phyloP scores from a whole-genome alignment of 192 early-diverging fungal species.

The Entomortierella lignicola region DNA sequence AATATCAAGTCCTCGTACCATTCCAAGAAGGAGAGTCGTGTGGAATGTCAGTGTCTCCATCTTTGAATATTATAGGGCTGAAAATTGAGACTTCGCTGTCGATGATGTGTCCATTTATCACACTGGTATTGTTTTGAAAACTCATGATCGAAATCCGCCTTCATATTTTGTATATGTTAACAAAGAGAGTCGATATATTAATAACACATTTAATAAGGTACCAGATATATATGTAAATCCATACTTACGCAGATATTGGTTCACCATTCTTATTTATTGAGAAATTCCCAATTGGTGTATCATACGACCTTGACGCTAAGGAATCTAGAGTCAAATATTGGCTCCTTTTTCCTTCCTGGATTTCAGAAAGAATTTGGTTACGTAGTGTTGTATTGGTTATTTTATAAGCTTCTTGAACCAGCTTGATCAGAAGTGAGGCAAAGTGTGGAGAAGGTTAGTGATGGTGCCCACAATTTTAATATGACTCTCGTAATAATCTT shows the following conservation, averaged over 20 bases:
- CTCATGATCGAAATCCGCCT: constrained; percentile 24
- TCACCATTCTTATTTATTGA: constrained; percentile 7
- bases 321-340: constrained; percentile 17
- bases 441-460: not conserved
- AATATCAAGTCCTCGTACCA: too few species aligned
- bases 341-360: constrained; percentile 19
- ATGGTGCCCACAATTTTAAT: not conserved
- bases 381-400: constrained; percentile 9
- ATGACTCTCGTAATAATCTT: not conserved
- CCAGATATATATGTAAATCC: not conserved
- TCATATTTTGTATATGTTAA: too few species aligned
- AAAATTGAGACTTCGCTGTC: not conserved
- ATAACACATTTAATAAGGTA: too few species aligned
- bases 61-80: constrained; percentile 26
- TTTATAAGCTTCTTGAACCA: constrained; percentile 8
- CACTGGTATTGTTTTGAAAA: constrained; percentile 25
- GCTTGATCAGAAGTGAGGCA: constrained; percentile 3
- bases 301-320: constrained; percentile 2
- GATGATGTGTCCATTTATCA: constrained; percentile 1
- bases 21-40: constrained; percentile 9
- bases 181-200: too few species aligned
- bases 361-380: not conserved
- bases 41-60: constrained; percentile 14
- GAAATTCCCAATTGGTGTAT: constrained; percentile 25
- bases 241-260: constrained; percentile 1